Conservation (phyloP, 768 basidiomycete genomes). For the Porphyrellus cyaneotinctus region DNA sequence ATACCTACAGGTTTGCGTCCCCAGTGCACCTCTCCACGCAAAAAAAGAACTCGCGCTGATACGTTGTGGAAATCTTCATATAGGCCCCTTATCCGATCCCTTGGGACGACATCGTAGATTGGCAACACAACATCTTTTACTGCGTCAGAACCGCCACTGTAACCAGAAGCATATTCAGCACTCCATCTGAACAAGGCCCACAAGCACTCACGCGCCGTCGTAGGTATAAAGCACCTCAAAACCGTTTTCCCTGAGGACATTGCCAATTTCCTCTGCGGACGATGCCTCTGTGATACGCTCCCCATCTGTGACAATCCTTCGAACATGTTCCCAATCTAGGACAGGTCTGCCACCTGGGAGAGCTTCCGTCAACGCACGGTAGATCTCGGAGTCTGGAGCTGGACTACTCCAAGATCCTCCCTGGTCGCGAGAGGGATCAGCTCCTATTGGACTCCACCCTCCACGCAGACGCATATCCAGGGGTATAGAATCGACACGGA, state of each 20-base stretch:
- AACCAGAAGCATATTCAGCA: background rate
- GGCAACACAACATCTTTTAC: conserved; percentile 38
- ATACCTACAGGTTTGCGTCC: conserved; percentile 36
- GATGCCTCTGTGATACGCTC: conserved; percentile 18
- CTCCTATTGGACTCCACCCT: conserved; percentile 21
- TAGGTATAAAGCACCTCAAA: conserved; percentile 42
- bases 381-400: conserved; percentile 12
- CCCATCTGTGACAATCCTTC: conserved; percentile 19
- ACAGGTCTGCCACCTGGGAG: conserved; percentile 12
- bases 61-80: conserved; percentile 37
- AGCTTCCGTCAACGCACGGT: conserved; percentile 15
- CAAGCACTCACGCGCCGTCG: conserved; percentile 35
- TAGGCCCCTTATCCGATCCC: conserved; percentile 33
- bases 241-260: conserved; percentile 35
- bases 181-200: background rate
- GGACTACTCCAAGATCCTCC: conserved; percentile 21
- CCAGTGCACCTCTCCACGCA: conserved; percentile 38
- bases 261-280: conserved; percentile 28
- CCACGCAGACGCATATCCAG: conserved; percentile 32
- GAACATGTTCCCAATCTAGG: conserved; percentile 25
- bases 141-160: conserved; percentile 37
- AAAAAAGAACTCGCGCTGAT: conserved; percentile 34
- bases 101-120: conserved; percentile 32
- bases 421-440: conserved; percentile 11
- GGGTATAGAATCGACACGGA: conserved; percentile 38